phyloP scores from a whole-genome alignment of 1,139 yeast genomes.

The Debaryomycetaceae sp. region DNA sequence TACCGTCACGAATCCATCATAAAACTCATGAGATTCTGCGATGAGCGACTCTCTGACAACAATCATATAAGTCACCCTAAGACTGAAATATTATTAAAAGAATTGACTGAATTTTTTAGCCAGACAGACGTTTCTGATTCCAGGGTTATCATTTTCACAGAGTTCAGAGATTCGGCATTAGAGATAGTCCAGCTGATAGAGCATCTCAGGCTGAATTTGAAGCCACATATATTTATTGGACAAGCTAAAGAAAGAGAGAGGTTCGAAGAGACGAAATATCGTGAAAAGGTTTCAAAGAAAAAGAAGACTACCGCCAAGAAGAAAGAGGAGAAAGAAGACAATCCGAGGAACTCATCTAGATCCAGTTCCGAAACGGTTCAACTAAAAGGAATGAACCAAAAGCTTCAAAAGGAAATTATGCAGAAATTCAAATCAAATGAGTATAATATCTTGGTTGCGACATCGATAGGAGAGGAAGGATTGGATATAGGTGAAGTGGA shows the following conservation, averaged over 20 bases:
- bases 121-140: constrained; percentile 42
- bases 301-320: constrained; percentile 16
- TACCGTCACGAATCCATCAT: constrained; percentile 49
- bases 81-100: constrained; percentile 55
- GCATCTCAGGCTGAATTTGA: constrained; percentile 29
- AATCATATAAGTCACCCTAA: constrained; percentile 71
- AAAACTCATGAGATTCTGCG: constrained; percentile 43
- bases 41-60: constrained; percentile 36
- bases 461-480: constrained; percentile 98
- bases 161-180: constrained; percentile 81
- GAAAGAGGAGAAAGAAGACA: constrained; percentile 14
- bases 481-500: constrained; percentile 98
- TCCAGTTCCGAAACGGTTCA: constrained; percentile 55
- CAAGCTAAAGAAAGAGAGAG: constrained; percentile 63
- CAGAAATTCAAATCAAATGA: constrained; percentile 67
- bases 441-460: constrained; percentile 82
- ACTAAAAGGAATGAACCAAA: constrained; percentile 64
- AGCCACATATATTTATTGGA: constrained; percentile 89
- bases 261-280: constrained; percentile 52
- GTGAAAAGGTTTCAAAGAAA: constrained; percentile 30
- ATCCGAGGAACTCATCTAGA: constrained; percentile 7
- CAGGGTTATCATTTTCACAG: constrained; percentile 82
- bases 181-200: constrained; percentile 76
- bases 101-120: constrained; percentile 53
- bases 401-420: constrained; percentile 68